phyloP scores from a whole-genome alignment of 2,329 filamentous ascomycete species.

The Aspergillus sp. region DNA sequence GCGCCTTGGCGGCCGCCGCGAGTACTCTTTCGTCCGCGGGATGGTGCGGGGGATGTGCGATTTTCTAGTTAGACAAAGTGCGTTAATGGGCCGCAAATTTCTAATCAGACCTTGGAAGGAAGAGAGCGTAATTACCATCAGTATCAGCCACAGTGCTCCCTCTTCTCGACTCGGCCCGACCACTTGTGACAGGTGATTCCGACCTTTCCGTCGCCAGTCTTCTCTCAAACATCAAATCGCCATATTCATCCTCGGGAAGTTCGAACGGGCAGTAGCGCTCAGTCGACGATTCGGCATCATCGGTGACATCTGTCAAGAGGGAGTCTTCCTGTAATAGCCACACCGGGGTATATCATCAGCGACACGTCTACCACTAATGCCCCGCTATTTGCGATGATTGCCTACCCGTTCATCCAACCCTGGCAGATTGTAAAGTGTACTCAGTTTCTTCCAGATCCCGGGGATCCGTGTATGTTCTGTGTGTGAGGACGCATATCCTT shows the following conservation, averaged over 20 bases:
- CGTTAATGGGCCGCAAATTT: slow-evolving; percentile 1
- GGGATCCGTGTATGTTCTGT: slow-evolving; percentile 75
- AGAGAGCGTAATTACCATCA: slow-evolving; percentile 31
- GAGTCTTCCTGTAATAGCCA: slow-evolving; percentile 42
- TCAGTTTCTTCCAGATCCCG: slow-evolving; percentile 84
- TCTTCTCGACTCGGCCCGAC: slow-evolving; percentile 29
- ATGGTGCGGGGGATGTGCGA: slow-evolving; percentile 36
- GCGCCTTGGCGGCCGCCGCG: slow-evolving; percentile 24
- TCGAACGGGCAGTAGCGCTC: slow-evolving; percentile 60
- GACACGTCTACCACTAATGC: background rate
- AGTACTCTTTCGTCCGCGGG: slow-evolving; percentile 30
- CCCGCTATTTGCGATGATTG: too few relatives aligned
- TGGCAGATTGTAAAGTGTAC: slow-evolving; percentile 73
- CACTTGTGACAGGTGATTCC: slow-evolving; percentile 33
- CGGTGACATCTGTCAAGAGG: slow-evolving; percentile 48
- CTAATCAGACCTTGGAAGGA: slow-evolving; percentile 1
- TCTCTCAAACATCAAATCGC: slow-evolving; percentile 42
- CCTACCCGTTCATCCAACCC: slow-evolving; percentile 78
- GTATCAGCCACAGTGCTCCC: slow-evolving; percentile 42
- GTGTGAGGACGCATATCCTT: slow-evolving; percentile 62
- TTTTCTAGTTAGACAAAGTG: slow-evolving; percentile 25
- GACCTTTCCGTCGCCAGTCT: slow-evolving; percentile 37
- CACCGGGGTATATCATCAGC: background rate
- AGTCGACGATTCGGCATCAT: slow-evolving; percentile 42
- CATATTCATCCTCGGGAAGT: slow-evolving; percentile 47